Conservation (phyloP, 306 rosid genomes). For the Begonia fuchsioides region DNA sequence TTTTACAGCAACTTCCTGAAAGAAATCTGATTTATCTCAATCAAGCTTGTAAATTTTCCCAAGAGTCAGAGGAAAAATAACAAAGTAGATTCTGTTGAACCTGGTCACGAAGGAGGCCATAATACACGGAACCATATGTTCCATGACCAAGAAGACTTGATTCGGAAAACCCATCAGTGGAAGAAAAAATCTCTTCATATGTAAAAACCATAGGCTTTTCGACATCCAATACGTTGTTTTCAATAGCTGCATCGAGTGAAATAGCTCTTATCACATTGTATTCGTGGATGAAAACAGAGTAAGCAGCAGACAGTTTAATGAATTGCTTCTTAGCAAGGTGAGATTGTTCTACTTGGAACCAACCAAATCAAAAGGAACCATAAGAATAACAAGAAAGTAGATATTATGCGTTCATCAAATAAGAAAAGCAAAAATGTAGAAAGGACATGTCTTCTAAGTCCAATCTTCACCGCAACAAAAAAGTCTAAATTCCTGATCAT, state of each 20-base stretch:
- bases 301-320: too few relatives aligned
- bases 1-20: conserved; percentile 91
- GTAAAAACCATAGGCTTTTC: conserved; percentile 76
- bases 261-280: conserved; percentile 1
- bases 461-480: too few relatives aligned
- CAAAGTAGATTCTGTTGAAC: conserved; percentile 23
- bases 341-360: neutral
- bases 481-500: too few relatives aligned
- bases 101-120: conserved; percentile 70
- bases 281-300: too few relatives aligned
- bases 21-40: conserved; percentile 12
- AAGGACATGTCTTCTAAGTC: too few relatives aligned
- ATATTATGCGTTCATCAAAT: too few relatives aligned
- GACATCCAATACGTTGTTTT: conserved; percentile 49
- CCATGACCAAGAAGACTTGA: conserved; percentile 88
- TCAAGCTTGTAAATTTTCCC: neutral
- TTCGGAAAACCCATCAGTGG: conserved; percentile 81
- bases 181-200: conserved; percentile 56
- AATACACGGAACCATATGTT: conserved; percentile 88
- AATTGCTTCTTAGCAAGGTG: too few relatives aligned
- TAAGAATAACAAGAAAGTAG: too few relatives aligned
- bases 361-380: neutral
- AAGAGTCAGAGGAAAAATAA: conserved; percentile 9
- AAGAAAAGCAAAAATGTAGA: too few relatives aligned
- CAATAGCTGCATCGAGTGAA: conserved; percentile 41